Evolutionary conservation across 495 filamentous ascomycete genomes (phyloP).

Genomic region (Penicillium dipodomyicola): DNA sequence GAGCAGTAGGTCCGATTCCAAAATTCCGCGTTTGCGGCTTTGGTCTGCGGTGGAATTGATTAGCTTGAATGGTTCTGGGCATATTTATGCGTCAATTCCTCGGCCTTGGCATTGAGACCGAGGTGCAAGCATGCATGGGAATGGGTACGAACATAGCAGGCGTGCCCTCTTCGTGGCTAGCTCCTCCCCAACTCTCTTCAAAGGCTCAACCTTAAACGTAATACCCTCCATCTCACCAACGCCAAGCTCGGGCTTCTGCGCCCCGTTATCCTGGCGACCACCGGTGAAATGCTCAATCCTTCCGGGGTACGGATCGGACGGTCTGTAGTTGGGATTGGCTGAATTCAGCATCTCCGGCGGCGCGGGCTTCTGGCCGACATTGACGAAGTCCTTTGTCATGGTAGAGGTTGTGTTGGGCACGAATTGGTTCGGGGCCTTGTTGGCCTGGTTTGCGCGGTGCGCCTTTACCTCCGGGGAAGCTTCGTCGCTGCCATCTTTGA

Average conservation of each 20-base stretch:
- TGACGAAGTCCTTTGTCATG: slow-evolving; percentile 61
- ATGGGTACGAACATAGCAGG: slow-evolving; percentile 71
- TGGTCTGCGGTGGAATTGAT: slow-evolving; percentile 62
- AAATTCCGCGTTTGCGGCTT: slow-evolving; percentile 92
- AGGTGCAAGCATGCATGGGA: not conserved
- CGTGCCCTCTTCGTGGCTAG: slow-evolving; percentile 78
- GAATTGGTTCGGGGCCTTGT: slow-evolving; percentile 58
- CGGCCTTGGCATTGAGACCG: not conserved
- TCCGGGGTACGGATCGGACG: slow-evolving; percentile 58
- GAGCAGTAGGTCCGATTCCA: slow-evolving; percentile 92
- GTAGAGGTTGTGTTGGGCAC: slow-evolving; percentile 64
- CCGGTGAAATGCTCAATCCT: slow-evolving; percentile 63
- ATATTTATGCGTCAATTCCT: not conserved
- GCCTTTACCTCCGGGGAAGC: slow-evolving; percentile 37
- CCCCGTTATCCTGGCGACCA: slow-evolving; percentile 51
- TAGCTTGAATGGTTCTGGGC: not conserved
- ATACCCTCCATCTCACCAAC: slow-evolving; percentile 92
- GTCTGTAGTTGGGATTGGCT: slow-evolving; percentile 54
- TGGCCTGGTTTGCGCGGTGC: slow-evolving; percentile 53
- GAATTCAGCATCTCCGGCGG: slow-evolving; percentile 61
- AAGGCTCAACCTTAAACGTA: slow-evolving; percentile 83
- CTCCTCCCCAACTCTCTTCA: slow-evolving; percentile 79
- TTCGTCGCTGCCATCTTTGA: slow-evolving; percentile 32
- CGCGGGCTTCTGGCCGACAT: slow-evolving; percentile 52
- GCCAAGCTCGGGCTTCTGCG: slow-evolving; percentile 64